phyloP scores from a whole-genome alignment of 441 rosid genomes.

The Erodium chrysanthum region DNA sequence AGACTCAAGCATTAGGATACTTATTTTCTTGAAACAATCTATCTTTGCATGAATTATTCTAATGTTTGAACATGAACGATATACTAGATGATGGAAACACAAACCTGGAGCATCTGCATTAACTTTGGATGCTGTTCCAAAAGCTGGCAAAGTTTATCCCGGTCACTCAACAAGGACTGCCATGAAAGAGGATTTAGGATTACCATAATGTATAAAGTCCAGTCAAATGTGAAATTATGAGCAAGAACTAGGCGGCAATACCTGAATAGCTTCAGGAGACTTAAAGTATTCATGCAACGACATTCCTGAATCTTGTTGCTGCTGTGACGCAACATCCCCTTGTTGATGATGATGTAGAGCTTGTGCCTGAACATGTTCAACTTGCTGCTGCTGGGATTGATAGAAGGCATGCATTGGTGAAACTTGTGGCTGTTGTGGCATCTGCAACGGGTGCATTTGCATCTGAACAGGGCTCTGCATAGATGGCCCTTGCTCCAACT shows the following conservation, averaged over 20 bases:
- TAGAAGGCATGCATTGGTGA: constrained; percentile 46
- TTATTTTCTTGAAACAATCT: neutral
- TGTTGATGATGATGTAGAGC: constrained; percentile 51
- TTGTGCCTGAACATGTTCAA: constrained; percentile 33
- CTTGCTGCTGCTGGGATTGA: constrained; percentile 61
- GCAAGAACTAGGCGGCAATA: constrained; percentile 17
- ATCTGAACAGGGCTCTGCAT: constrained; percentile 52
- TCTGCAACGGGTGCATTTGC: constrained; percentile 57
- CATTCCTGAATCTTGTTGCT: constrained; percentile 66
- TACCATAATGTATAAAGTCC: constrained; percentile 12
- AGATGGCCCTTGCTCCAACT: constrained; percentile 51
- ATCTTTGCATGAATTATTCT: neutral
- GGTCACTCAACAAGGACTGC: constrained; percentile 80
- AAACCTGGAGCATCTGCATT: constrained; percentile 98
- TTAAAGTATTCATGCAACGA: constrained; percentile 76
- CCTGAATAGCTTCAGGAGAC: constrained; percentile 93
- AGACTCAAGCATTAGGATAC: constrained; percentile 11
- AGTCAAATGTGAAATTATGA: constrained; percentile 5
- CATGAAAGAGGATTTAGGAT: constrained; percentile 21
- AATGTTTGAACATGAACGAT: neutral
- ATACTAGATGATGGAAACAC: neutral
- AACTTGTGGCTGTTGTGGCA: constrained; percentile 57
- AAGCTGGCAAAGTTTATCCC: constrained; percentile 87
- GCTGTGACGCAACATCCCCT: constrained; percentile 47
- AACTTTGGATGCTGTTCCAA: constrained; percentile 89